These are phyloP conservation scores for Ministeria vibrans DNA, from an alignment of 78 protist genomes.

Conservation along the genomic window DNA sequence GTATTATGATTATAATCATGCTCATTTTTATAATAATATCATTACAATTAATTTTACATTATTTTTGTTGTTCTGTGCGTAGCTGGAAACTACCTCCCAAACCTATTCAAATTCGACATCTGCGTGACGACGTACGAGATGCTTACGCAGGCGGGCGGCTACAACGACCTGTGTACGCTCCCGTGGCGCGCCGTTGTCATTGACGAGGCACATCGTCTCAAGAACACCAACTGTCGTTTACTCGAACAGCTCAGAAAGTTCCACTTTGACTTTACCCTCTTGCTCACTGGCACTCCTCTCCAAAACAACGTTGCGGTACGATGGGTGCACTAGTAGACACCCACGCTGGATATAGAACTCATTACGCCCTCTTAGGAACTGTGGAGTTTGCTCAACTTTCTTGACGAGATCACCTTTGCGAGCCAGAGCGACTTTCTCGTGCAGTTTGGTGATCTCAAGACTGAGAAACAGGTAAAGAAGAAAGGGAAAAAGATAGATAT, in stretches of 20 bases:
- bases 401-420: slow-evolving; percentile 52
- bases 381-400: slow-evolving; percentile 73
- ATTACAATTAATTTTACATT: too few relatives aligned
- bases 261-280: too few relatives aligned
- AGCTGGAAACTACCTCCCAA: background rate
- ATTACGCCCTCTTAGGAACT: too few relatives aligned
- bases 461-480: slow-evolving; percentile 44
- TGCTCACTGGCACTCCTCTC: slow-evolving; percentile 89
- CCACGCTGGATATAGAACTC: too few relatives aligned
- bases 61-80: too few relatives aligned
- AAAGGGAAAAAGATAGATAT: too few relatives aligned
- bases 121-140: slow-evolving; percentile 85
- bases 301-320: slow-evolving; percentile 81
- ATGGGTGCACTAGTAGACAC: too few relatives aligned
- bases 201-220: slow-evolving; percentile 91
- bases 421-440: slow-evolving; percentile 35
- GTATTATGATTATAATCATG: too few relatives aligned
- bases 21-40: too few relatives aligned
- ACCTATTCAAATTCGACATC: slow-evolving; percentile 51
- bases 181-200: slow-evolving; percentile 67
- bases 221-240: too few relatives aligned
- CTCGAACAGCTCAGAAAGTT: too few relatives aligned
- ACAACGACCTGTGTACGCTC: slow-evolving; percentile 35
- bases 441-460: slow-evolving; percentile 68
- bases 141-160: slow-evolving; percentile 51